Conservation (phyloP, 257 asterid genomes). For the Jacaranda copaia region DNA sequence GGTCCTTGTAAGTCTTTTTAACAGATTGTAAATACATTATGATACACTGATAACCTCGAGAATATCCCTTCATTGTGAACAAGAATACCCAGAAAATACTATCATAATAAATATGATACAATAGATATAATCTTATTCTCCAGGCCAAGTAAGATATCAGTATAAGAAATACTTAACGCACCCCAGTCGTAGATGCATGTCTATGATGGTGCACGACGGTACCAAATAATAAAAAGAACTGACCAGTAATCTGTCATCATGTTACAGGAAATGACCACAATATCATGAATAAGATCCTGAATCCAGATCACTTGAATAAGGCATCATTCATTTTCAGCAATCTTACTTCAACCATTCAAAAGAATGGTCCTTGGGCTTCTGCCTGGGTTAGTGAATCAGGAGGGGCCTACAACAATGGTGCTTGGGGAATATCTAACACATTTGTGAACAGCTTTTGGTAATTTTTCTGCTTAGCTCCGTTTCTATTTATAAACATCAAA, state of each 20-base stretch:
- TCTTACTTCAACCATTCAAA: constrained; percentile 60
- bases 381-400: constrained; percentile 98
- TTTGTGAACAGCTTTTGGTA: constrained; percentile 92
- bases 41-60: too few relatives aligned
- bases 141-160: too few relatives aligned
- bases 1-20: too few relatives aligned
- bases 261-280: constrained; percentile 74
- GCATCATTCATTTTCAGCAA: constrained; percentile 50
- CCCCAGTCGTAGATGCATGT: too few relatives aligned
- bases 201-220: not conserved
- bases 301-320: constrained; percentile 69
- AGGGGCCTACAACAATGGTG: constrained; percentile 88
- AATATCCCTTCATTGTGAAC: too few relatives aligned
- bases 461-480: not conserved
- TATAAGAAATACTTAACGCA: too few relatives aligned
- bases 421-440: constrained; percentile 69
- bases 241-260: constrained; percentile 4
- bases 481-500: not conserved
- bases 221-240: not conserved
- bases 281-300: constrained; percentile 64
- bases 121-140: too few relatives aligned
- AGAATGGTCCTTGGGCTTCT: constrained; percentile 81
- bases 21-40: too few relatives aligned
- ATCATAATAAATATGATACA: too few relatives aligned
- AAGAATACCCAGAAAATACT: too few relatives aligned